phyloP scores from a whole-genome alignment of 2,329 filamentous ascomycete genomes.

The Alternaria arborescens region DNA sequence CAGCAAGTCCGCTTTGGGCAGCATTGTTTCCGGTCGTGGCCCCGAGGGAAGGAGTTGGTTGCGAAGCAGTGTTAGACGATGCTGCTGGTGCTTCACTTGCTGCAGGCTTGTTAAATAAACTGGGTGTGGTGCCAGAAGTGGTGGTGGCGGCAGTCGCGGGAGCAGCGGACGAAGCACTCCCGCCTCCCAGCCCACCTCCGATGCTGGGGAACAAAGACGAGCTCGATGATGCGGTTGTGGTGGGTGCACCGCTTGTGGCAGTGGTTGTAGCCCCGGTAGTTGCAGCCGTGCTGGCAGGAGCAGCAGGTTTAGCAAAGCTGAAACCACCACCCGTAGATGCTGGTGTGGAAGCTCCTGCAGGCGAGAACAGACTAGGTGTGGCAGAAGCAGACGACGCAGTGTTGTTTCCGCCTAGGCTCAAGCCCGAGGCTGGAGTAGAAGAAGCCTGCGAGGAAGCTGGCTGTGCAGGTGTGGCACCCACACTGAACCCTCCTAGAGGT shows the following conservation, averaged over 20 bases:
- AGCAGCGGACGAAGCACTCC: constrained; percentile 31
- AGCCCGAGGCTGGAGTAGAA: constrained; percentile 20
- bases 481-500: constrained; percentile 32
- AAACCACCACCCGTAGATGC: constrained; percentile 26
- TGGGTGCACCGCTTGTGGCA: constrained; percentile 24
- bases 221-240: constrained; percentile 28
- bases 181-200: constrained; percentile 27
- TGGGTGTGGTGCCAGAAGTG: constrained; percentile 20
- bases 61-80: constrained; percentile 38
- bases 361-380: constrained; percentile 33
- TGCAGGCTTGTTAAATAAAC: constrained; percentile 35
- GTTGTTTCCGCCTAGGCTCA: constrained; percentile 36
- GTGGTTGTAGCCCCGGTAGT: constrained; percentile 29
- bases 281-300: constrained; percentile 30
- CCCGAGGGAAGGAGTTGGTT: constrained; percentile 26
- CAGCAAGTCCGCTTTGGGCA: constrained; percentile 61
- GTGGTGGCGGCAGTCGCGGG: constrained; percentile 24
- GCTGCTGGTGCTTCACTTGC: constrained; percentile 28
- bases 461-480: constrained; percentile 40
- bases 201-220: constrained; percentile 32
- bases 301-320: constrained; percentile 24
- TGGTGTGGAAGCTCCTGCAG: constrained; percentile 21
- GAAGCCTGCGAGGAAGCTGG: constrained; percentile 33
- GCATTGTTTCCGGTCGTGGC: constrained; percentile 33
- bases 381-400: constrained; percentile 33